phyloP scores from a whole-genome alignment of 495 filamentous ascomycete genomes.

The Pyrenopolyporus hunteri region DNA sequence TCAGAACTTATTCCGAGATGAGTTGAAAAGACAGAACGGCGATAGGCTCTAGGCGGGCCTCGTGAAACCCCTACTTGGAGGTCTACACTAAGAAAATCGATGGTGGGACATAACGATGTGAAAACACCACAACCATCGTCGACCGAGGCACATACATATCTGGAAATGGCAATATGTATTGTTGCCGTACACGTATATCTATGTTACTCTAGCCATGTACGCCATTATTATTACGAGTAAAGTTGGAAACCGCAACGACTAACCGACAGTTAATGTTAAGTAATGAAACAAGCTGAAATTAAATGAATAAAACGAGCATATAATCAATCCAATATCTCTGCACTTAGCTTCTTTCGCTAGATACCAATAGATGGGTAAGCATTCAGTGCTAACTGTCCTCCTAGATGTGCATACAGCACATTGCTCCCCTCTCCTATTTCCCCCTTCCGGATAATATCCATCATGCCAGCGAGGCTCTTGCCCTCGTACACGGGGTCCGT shows the following conservation, averaged over 20 bases:
- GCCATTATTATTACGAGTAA: background rate
- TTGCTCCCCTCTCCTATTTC: conserved; percentile 60
- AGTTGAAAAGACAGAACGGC: conserved; percentile 44
- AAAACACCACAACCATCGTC: background rate
- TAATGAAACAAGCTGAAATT: conserved; percentile 11
- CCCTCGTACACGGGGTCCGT: conserved; percentile 74
- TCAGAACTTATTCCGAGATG: conserved; percentile 47
- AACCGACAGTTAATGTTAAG: conserved; percentile 2
- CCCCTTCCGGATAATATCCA: conserved; percentile 64
- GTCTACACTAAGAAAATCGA: background rate
- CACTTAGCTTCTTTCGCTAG: too few species aligned
- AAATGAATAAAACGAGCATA: too few species aligned
- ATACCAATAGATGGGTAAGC: conserved; percentile 50
- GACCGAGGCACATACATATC: background rate
- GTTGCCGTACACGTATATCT: background rate
- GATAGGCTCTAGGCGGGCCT: conserved; percentile 27
- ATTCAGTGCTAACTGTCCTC: conserved; percentile 67
- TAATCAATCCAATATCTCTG: background rate
- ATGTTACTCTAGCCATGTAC: background rate
- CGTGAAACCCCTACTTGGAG: background rate
- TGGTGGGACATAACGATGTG: background rate
- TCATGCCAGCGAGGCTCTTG: conserved; percentile 69
- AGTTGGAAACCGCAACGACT: background rate
- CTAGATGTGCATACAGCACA: conserved; percentile 68
- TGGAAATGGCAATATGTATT: conserved; percentile 9